Evolutionary conservation across 768 basidiomycete species (phyloP).

Genomic region (Podaxis sp.): DNA sequence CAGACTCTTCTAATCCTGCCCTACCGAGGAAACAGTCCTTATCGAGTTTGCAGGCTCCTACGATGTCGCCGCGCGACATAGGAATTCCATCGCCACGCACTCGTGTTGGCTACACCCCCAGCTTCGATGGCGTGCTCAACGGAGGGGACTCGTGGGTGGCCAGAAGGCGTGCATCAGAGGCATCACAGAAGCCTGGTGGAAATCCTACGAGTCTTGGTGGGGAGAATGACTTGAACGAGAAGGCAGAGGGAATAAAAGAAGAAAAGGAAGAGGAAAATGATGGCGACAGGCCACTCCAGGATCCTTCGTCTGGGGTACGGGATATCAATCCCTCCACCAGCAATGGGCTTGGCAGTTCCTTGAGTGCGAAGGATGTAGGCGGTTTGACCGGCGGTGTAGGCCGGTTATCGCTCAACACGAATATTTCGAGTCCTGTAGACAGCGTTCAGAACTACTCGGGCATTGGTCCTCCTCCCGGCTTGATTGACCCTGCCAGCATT

Average conservation of each 20-base stretch:
- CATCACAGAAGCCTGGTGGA: slow-evolving; percentile 40
- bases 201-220: slow-evolving; percentile 36
- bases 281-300: slow-evolving; percentile 15
- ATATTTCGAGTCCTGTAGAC: slow-evolving; percentile 7
- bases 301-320: slow-evolving; percentile 8
- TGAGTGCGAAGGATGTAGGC: slow-evolving; percentile 2
- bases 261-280: slow-evolving; percentile 49
- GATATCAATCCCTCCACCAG: background rate
- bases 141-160: slow-evolving; percentile 70
- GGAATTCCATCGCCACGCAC: slow-evolving; percentile 66
- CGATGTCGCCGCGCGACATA: slow-evolving; percentile 57
- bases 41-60: slow-evolving; percentile 57
- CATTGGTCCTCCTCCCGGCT: slow-evolving; percentile 42
- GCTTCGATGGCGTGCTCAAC: slow-evolving; percentile 73
- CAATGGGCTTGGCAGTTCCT: slow-evolving; percentile 5
- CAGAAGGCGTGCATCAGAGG: slow-evolving; percentile 62
- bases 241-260: slow-evolving; percentile 55
- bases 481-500: slow-evolving; percentile 55
- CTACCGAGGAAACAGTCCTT: slow-evolving; percentile 70
- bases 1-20: slow-evolving; percentile 59
- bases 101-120: slow-evolving; percentile 55
- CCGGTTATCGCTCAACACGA: slow-evolving; percentile 12
- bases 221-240: slow-evolving; percentile 40
- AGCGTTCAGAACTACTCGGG: slow-evolving; percentile 7
- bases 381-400: slow-evolving; percentile 4